Base-by-base conservation (phyloP, 768 basidiomycete species). In the Mycena floridula region DNA sequence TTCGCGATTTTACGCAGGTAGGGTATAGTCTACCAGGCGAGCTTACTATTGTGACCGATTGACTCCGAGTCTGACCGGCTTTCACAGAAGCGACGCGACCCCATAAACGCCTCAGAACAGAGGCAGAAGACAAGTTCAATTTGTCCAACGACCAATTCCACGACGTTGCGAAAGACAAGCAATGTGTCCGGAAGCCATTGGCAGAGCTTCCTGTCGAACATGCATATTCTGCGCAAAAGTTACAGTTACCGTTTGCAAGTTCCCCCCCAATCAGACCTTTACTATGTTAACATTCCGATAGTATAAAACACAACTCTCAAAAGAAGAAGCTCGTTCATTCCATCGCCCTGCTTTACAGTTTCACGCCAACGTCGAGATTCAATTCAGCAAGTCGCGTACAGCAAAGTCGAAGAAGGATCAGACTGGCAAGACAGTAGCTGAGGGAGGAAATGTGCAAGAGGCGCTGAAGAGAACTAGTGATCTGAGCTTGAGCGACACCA, bases 351-450 rank as follows among this genome's bases (percentile, higher is more conserved):
- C 91, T 11, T 69, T 98, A 28, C 93, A 96, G 57, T 93, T 98
- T 57, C 94, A 94, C 3, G 78, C 82, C 40, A 96, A 96, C 60
- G 81, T 96, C 47, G 85, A 91, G 53, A 62, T 97, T 22, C 80
- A 75, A 40, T 98, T 98, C 64, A 83, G 79, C 54, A 94, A 94
- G 62, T 89, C 96, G 23, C 87, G 89, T 6, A 86, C 86, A 3
- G 86, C 86, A 13, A 94, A 95, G 69, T 95, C 94, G 73, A 93
- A 94, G 68, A 97, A 96, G 61, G 92, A 94, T 65, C 90, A 88
- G 57, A 77, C 86, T 16, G 90, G 90, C 0, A 73, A 89, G 55
- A 93, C 88, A 62, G 70, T 95, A 26, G 90, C 89, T 45, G 89
- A 88, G 57, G 88, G 90, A 20, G 86, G 89, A 25, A 92, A 85